These are phyloP conservation scores for Stemphylium lycopersici DNA, from an alignment of 2,329 filamentous ascomycete species.

Conservation along the genomic window DNA sequence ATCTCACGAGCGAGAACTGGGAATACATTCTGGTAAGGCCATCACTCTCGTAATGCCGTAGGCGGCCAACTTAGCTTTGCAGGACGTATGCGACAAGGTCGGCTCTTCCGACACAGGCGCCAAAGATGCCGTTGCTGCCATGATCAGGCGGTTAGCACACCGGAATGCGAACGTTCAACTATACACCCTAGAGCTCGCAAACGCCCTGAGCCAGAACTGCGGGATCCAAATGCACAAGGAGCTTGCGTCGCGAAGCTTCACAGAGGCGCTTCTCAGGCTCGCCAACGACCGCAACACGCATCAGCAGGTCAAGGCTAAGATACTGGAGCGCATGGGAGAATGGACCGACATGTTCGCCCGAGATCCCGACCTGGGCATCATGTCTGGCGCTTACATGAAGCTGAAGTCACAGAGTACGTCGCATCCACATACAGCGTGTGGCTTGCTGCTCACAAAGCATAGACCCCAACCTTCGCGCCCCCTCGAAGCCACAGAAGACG, in stretches of 20 bases:
- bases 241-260: constrained; percentile 88
- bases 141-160: constrained; percentile 91
- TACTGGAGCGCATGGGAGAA: constrained; percentile 92
- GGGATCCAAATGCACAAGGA: constrained; percentile 86
- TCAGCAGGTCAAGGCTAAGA: constrained; percentile 95
- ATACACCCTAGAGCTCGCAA: constrained; percentile 88
- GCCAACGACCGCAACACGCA: constrained; percentile 95
- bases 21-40: constrained; percentile 67
- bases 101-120: constrained; percentile 61
- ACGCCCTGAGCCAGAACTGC: constrained; percentile 91
- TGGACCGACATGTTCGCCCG: constrained; percentile 94
- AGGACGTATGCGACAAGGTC: constrained; percentile 68
- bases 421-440: not conserved
- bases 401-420: constrained; percentile 71
- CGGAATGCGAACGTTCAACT: constrained; percentile 96
- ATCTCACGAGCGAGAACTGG: constrained; percentile 85
- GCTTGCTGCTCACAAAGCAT: constrained; percentile 38
- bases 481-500: constrained; percentile 91
- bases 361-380: constrained; percentile 92
- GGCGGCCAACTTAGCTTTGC: constrained; percentile 2
- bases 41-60: not conserved
- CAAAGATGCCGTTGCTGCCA: constrained; percentile 84
- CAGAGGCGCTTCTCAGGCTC: constrained; percentile 87
- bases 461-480: constrained; percentile 89
- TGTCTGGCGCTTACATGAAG: constrained; percentile 92